Percentiles rank a stretch among this genome's conserved stretches.
These are phyloP conservation scores for Starmera amethionina DNA, from an alignment of 805 yeast genomes.

Conservation along the genomic window DNA sequence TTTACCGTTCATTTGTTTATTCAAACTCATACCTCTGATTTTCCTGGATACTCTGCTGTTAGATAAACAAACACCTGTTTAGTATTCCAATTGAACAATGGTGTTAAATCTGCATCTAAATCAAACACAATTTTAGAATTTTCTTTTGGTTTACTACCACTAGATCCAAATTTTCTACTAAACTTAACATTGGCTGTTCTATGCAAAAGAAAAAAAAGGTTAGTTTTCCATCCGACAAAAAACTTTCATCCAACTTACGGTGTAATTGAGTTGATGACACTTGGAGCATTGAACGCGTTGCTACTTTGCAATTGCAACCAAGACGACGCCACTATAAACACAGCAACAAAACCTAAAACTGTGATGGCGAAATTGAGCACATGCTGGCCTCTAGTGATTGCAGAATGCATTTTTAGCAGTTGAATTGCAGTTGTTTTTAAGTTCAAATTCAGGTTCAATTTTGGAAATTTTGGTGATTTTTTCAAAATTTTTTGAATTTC, in stretches of 20 bases:
- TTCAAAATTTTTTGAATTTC: no score
- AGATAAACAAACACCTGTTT: constrained; percentile 90
- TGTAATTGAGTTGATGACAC: constrained; percentile 26
- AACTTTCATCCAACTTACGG: constrained; percentile 15
- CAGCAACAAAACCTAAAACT: constrained; percentile 36
- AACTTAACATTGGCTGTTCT: constrained; percentile 34
- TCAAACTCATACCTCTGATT: constrained; percentile 14
- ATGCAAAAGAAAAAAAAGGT: background rate
- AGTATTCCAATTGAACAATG: constrained; percentile 92
- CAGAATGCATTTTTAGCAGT: constrained; percentile 26
- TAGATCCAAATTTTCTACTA: constrained; percentile 61
- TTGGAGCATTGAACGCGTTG: constrained; percentile 33
- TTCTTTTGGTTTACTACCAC: constrained; percentile 60
- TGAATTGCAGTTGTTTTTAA: background rate
- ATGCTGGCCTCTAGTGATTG: constrained; percentile 36
- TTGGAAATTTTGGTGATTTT: no score
- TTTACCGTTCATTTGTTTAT: background rate
- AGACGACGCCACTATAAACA: constrained; percentile 37
- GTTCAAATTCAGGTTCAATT: no score
- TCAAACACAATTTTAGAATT: constrained; percentile 66
- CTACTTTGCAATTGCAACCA: constrained; percentile 35
- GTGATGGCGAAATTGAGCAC: constrained; percentile 46
- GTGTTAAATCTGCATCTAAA: constrained; percentile 61
- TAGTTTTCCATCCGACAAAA: constrained; percentile 4
- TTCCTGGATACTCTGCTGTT: constrained; percentile 66